Evolutionary conservation across 1,284 basidiomycete species (phyloP), one percentile per base, ranked within the genome.

Genomic region (Leccinum subfulvum): DNA sequence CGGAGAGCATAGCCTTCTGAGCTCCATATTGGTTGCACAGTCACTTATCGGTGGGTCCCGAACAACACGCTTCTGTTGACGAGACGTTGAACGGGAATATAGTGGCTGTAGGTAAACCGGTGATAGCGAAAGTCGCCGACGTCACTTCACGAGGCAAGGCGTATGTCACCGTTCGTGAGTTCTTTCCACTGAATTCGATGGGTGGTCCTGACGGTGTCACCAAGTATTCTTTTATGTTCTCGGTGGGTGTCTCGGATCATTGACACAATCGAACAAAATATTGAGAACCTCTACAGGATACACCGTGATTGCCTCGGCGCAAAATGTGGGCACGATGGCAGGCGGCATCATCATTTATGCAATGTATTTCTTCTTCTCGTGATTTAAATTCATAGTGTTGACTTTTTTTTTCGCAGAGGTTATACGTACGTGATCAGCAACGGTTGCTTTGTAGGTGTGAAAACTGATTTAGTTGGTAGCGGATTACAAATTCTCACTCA

Each of bases 61-160:
- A 3, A 30, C 8, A 10, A 53, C 2, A 26, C 11, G 18, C 0
- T 3, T 23, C 39, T 16, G 13, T 52, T 26, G 54, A 47, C 21
- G 58, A 57, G 11, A 52, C 2, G 51, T 6, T 26, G 30, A 55
- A 30, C 52, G 44, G 18, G 44, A 41, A 21, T 51, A 39, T 33
- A 79, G 77, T 87, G 63, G 86, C 86, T 23, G 81, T 87, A 54
- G 84, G 90, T 41, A 94, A 94, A 76, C 92, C 92, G 1, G 82
- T 92, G 54, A 87, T 92, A 68, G 92, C 91, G 3, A 93, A 92
- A 75, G 75, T 93, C 39, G 85, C 90, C 2, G 91, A 94, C 70
- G 84, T 90, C 16, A 78, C 80, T 13, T 85, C 84, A 13, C 80
- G 85, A 66, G 83, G 81, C 35, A 76, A 71, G n/a, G 82, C 90